phyloP scores from a whole-genome alignment of 2,329 filamentous ascomycete genomes.

The Fusarium avenaceum region DNA sequence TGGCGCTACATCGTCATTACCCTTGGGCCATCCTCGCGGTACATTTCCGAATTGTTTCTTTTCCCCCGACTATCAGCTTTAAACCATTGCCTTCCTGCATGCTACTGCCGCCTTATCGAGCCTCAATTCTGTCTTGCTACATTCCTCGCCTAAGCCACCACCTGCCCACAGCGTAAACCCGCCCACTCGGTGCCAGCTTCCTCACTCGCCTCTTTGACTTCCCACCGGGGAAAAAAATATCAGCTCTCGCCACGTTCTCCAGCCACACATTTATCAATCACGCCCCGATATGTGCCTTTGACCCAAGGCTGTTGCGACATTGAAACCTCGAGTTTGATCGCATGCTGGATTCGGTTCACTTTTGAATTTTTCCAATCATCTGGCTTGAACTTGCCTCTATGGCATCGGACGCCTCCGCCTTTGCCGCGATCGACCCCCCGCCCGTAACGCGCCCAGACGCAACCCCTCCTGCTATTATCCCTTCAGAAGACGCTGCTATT shows the following conservation, averaged over 20 bases:
- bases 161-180: constrained; percentile 40
- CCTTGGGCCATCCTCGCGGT: constrained; percentile 34
- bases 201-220: constrained; percentile 43
- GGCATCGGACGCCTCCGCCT: constrained; percentile 67
- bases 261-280: constrained; percentile 57
- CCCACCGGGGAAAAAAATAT: constrained; percentile 47
- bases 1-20: constrained; percentile 40
- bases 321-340: constrained; percentile 45
- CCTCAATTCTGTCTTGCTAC: constrained; percentile 42
- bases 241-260: constrained; percentile 61
- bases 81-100: constrained; percentile 25
- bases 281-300: constrained; percentile 56
- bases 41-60: constrained; percentile 25
- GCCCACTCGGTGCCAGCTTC: constrained; percentile 40
- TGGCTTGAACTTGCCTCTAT: constrained; percentile 56
- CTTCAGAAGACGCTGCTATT: constrained; percentile 55
- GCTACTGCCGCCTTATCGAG: constrained; percentile 35
- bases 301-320: constrained; percentile 43
- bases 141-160: constrained; percentile 44
- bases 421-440: constrained; percentile 67
- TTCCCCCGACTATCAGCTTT: constrained; percentile 20
- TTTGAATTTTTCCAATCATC: constrained; percentile 41
- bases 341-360: constrained; percentile 35
- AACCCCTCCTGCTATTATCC: constrained; percentile 55
- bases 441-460: constrained; percentile 55